phyloP scores from a whole-genome alignment of 306 rosid genomes.

The Rubus parviflorus region DNA sequence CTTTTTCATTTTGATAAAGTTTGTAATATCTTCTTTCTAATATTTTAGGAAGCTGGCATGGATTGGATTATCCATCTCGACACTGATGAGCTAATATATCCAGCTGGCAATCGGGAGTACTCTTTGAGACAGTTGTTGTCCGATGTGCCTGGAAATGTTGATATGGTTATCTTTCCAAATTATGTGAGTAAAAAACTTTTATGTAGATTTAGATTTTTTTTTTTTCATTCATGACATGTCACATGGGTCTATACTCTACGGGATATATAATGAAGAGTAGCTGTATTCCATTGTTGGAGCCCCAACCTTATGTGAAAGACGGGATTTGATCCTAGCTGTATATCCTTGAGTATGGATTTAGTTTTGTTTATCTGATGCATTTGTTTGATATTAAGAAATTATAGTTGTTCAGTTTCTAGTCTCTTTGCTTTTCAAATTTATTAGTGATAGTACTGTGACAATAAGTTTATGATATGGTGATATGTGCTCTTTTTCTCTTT shows the following conservation, averaged over 20 bases:
- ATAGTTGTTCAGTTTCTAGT: not conserved
- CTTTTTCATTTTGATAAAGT: slow-evolving; percentile 3
- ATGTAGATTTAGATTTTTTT: slow-evolving; percentile 10
- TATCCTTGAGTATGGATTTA: not conserved
- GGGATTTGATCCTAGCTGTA: not conserved
- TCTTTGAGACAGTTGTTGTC: slow-evolving; percentile 82
- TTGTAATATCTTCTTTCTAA: slow-evolving; percentile 8
- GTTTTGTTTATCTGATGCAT: not conserved
- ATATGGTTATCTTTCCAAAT: slow-evolving; percentile 91
- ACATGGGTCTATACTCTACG: not conserved
- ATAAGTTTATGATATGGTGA: slow-evolving; percentile 24
- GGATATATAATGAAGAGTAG: not conserved
- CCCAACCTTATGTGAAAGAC: not conserved
- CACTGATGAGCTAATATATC: slow-evolving; percentile 84
- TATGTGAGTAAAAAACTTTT: slow-evolving; percentile 63
- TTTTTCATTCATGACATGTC: not conserved
- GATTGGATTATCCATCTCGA: slow-evolving; percentile 98
- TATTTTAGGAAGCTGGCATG: slow-evolving; percentile 73
- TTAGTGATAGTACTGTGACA: slow-evolving; percentile 12
- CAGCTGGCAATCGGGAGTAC: slow-evolving; percentile 71
- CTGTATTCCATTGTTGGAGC: not conserved
- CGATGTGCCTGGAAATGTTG: slow-evolving; percentile 83
- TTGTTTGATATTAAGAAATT: slow-evolving; percentile 4
- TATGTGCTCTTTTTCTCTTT: slow-evolving; percentile 31
- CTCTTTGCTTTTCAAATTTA: slow-evolving; percentile 2